A percentile compares a stretch with the other conserved stretches of the same genome.
Conservation (phyloP, 2,329 filamentous ascomycete genomes). For the Epichloe baconii region DNA sequence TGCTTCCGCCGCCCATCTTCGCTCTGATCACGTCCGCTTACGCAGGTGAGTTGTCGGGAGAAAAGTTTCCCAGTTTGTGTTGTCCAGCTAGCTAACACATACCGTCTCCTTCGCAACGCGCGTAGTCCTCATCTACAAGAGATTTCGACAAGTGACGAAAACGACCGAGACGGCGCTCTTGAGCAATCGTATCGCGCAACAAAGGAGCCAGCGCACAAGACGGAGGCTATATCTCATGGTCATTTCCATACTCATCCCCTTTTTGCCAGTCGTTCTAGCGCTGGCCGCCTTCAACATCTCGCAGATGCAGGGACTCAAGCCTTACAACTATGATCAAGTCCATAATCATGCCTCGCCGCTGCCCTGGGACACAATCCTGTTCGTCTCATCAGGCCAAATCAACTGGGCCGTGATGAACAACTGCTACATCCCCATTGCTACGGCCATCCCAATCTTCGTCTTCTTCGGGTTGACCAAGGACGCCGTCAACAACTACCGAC, state of each 20-base stretch:
- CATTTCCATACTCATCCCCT: conserved; percentile 36
- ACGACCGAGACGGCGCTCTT: conserved; percentile 26
- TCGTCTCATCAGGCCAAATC: conserved; percentile 28
- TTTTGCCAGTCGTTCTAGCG: conserved; percentile 33
- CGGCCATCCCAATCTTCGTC: conserved; percentile 33
- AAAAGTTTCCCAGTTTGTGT: neutral
- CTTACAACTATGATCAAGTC: conserved; percentile 30
- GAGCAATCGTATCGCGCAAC: conserved; percentile 25
- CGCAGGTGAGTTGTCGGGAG: conserved; percentile 23
- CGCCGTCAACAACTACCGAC: conserved; percentile 35
- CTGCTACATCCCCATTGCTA: conserved; percentile 35
- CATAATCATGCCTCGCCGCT: conserved; percentile 24
- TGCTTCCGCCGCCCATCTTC: conserved; percentile 31
- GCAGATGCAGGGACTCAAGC: conserved; percentile 12
- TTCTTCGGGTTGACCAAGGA: conserved; percentile 46
- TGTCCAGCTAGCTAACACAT: neutral
- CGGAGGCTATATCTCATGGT: conserved; percentile 44
- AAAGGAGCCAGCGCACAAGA: conserved; percentile 33
- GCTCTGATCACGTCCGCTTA: conserved; percentile 31
- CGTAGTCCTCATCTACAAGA: conserved; percentile 32
- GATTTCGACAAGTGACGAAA: conserved; percentile 33
- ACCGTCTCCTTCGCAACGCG: neutral
- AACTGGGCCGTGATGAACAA: conserved; percentile 29
- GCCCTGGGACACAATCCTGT: conserved; percentile 35
- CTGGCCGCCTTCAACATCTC: conserved; percentile 29